Base-by-base conservation (phyloP, 352 stramenopile species). In the Salisapilia sapeloensis region DNA sequence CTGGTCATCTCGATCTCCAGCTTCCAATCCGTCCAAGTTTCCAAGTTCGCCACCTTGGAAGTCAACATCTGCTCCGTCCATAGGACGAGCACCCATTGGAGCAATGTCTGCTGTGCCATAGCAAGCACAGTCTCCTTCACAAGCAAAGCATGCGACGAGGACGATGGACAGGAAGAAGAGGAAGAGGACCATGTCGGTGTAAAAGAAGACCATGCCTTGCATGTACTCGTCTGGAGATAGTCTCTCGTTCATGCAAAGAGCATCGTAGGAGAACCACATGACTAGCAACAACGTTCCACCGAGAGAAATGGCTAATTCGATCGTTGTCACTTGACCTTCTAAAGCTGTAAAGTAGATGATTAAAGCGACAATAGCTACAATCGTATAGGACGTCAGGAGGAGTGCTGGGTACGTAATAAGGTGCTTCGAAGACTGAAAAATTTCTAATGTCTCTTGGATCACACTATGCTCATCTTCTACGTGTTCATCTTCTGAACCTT, bases 121-220 rank as follows among this genome's bases (percentile, higher is more conserved):
- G 37, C 64, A 80, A 3, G 60, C 59, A 31, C 67, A 79, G 37
- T 81, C 67, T 23, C 67, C 67, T 50, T 84, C 67, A 26, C 66
- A 84, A 5, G 67, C 67, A 35, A 81, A 76, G 30, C 64, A 84
- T 11, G 62, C 60, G 19, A 84, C 57, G 44, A 84, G 70, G 42
- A 84, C 74, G 45, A 78, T 77, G 44, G 63, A 66, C 15, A 84
- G 31, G 45, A 84, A 84, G 26, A 81, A 40, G 22, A 84, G 29
- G 51, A 81, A 84, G 8, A 84, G 57, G 34, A 80, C 64, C 54
- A 81, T 80, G 35, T 84, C 69, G 3, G 69, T 84, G 50, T 84
- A 84, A 48, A 79, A 84, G 45, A 79, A 78, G 13, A 84, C 60
- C 64, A 83, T 74, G 33, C 67, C 67, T 37, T 80, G 65, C 67